Evolutionary conservation across 495 filamentous ascomycete genomes (phyloP).

Genomic region (Hyaloscypha variabilis): DNA sequence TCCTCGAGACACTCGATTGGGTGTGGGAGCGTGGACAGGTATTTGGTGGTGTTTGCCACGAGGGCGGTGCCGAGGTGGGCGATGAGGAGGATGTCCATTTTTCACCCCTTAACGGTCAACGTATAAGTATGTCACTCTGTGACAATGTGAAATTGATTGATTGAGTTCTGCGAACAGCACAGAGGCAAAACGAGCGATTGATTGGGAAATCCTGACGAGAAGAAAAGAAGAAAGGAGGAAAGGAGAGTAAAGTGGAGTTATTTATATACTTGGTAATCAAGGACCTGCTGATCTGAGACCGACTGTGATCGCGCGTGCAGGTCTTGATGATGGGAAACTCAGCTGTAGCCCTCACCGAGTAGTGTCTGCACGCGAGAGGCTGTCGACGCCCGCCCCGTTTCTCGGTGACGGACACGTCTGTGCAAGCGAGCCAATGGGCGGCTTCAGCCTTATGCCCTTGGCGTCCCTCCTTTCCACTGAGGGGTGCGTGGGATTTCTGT

Average conservation of each 20-base stretch:
- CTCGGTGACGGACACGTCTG: too few species aligned
- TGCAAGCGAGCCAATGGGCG: too few species aligned
- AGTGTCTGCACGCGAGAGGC: background rate
- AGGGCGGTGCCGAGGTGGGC: background rate
- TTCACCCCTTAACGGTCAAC: too few species aligned
- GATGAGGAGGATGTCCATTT: constrained; percentile 5
- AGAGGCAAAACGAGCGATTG: background rate
- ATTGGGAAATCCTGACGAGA: background rate
- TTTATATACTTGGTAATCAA: background rate
- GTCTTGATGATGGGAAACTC: background rate
- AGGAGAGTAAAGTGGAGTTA: background rate
- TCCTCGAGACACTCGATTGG: constrained; percentile 24
- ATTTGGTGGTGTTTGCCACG: constrained; percentile 13
- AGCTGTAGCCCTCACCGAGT: background rate
- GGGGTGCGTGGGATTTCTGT: too few species aligned
- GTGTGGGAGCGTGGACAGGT: constrained; percentile 23
- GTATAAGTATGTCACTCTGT: too few species aligned
- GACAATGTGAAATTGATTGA: too few species aligned
- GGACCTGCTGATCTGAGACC: background rate
- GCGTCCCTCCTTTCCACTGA: too few species aligned
- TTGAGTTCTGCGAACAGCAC: background rate
- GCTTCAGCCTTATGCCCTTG: too few species aligned
- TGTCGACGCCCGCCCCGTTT: too few species aligned
- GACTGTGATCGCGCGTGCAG: background rate
- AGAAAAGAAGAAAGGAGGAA: background rate